A percentile compares a stretch with the other conserved stretches of the same genome.
phyloP scores from a whole-genome alignment of 2,329 filamentous ascomycete species.

The Cercospora zeina region DNA sequence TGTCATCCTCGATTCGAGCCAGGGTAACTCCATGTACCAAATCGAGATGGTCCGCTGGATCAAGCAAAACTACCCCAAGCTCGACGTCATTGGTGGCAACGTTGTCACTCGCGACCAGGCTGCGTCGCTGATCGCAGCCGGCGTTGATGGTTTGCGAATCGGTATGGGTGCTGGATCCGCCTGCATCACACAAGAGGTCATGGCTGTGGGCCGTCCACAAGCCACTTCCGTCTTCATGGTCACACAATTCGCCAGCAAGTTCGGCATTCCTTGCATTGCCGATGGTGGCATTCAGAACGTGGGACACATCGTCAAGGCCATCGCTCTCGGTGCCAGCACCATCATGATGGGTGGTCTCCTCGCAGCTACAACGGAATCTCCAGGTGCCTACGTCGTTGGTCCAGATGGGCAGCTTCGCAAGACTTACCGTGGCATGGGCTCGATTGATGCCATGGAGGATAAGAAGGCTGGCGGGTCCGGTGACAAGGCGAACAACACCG shows the following conservation, averaged over 20 bases:
- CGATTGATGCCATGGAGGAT: constrained; percentile 99
- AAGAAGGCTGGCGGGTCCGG: constrained; percentile 88
- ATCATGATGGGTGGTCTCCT: constrained; percentile 99
- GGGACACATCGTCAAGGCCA: constrained; percentile 97
- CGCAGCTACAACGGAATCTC: constrained; percentile 95
- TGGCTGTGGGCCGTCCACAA: constrained; percentile 96
- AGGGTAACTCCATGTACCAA: constrained; percentile 98
- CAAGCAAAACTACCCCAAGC: constrained; percentile 78
- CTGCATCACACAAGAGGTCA: constrained; percentile 99
- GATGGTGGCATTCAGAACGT: constrained; percentile 98
- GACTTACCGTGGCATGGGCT: constrained; percentile 98
- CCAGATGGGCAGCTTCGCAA: constrained; percentile 97
- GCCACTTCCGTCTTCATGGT: constrained; percentile 91
- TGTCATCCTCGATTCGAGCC: constrained; percentile 91
- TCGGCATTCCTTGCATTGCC: constrained; percentile 96
- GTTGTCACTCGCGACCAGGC: constrained; percentile 98
- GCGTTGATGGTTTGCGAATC: constrained; percentile 93
- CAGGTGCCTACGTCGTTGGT: constrained; percentile 93
- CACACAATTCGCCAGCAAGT: constrained; percentile 81
- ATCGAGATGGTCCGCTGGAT: constrained; percentile 97
- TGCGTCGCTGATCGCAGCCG: constrained; percentile 84
- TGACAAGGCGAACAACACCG: constrained; percentile 75
- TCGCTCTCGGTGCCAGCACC: constrained; percentile 88
- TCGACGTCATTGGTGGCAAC: constrained; percentile 97
- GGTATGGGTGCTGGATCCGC: constrained; percentile 98